Percentiles rank a stretch among this genome's conserved stretches.
Evolutionary conservation across 192 early-diverging fungal genomes (phyloP).

Genomic region (Mortierella claussenii): DNA sequence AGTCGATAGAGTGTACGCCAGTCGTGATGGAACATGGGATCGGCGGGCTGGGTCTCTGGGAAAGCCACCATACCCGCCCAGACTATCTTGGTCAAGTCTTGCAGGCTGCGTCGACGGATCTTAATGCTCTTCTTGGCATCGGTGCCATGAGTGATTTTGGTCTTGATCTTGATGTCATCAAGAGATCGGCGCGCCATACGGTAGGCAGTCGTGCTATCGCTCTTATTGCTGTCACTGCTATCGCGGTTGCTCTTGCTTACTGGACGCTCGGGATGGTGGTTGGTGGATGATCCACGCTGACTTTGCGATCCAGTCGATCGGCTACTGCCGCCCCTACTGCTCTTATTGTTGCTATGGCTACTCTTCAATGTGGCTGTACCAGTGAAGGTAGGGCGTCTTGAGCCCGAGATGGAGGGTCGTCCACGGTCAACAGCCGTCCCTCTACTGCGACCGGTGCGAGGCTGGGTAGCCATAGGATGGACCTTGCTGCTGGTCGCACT

Average conservation of each 20-base stretch:
- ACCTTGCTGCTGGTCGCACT: too few species aligned
- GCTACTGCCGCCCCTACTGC: not conserved
- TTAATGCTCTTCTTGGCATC: too few species aligned
- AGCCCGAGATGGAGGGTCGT: too few species aligned
- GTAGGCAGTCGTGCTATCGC: too few species aligned
- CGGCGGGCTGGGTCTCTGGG: slow-evolving; percentile 20
- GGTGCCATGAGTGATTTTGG: not conserved
- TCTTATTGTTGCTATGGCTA: not conserved
- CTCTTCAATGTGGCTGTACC: too few species aligned
- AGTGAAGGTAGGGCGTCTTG: too few species aligned
- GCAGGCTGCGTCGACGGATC: not conserved
- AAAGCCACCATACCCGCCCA: slow-evolving; percentile 39
- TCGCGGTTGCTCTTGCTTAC: not conserved
- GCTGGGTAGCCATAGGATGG: too few species aligned
- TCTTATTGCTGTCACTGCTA: not conserved
- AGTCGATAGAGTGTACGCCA: slow-evolving; percentile 42
- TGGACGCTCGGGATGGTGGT: not conserved
- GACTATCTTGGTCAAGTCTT: slow-evolving; percentile 2
- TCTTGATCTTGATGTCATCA: not conserved
- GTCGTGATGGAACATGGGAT: slow-evolving; percentile 15
- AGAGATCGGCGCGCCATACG: too few species aligned
- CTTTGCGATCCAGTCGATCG: not conserved
- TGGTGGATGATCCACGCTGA: not conserved
- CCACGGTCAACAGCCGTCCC: too few species aligned
- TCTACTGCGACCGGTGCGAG: too few species aligned